phyloP scores from a whole-genome alignment of 139 green algal species.

The Pycnococcus provasolii region DNA sequence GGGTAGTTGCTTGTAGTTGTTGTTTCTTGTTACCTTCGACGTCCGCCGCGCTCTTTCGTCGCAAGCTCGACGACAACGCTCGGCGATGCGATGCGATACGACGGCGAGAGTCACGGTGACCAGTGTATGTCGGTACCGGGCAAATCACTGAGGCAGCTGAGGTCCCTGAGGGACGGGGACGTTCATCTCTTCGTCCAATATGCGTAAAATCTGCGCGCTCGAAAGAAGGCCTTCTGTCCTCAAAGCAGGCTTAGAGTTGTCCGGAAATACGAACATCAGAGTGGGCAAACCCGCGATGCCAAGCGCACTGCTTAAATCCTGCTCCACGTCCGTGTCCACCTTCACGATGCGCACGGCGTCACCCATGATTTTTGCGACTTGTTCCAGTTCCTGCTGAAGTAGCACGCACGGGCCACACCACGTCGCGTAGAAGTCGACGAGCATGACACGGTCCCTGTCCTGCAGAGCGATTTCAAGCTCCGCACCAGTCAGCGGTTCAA shows the following conservation, averaged over 20 bases:
- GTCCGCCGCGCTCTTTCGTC: no score
- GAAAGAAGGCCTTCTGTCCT: conserved; percentile 79
- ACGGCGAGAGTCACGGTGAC: no score
- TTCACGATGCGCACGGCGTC: conserved; percentile 72
- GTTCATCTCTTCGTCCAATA: no score
- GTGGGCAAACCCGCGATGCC: conserved; percentile 88
- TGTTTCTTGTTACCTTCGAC: no score
- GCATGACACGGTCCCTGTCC: conserved; percentile 51
- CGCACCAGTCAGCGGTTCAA: conserved; percentile 62
- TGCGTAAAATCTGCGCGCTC: no score
- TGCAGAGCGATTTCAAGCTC: conserved; percentile 69
- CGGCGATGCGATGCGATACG: no score
- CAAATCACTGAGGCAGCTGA: no score
- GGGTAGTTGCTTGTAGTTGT: no score
- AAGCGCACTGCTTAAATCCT: conserved; percentile 48
- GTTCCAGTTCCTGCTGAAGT: conserved; percentile 55
- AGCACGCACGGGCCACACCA: conserved; percentile 63
- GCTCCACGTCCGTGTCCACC: conserved; percentile 83
- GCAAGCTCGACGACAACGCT: no score
- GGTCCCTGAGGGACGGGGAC: no score
- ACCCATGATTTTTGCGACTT: conserved; percentile 51
- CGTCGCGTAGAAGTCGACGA: conserved; percentile 89
- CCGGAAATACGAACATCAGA: conserved; percentile 77
- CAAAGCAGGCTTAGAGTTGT: conserved; percentile 70
- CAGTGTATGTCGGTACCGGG: no score